Base-by-base conservation (phyloP, 768 basidiomycete genomes). In the Pisolithus microcarpus region DNA sequence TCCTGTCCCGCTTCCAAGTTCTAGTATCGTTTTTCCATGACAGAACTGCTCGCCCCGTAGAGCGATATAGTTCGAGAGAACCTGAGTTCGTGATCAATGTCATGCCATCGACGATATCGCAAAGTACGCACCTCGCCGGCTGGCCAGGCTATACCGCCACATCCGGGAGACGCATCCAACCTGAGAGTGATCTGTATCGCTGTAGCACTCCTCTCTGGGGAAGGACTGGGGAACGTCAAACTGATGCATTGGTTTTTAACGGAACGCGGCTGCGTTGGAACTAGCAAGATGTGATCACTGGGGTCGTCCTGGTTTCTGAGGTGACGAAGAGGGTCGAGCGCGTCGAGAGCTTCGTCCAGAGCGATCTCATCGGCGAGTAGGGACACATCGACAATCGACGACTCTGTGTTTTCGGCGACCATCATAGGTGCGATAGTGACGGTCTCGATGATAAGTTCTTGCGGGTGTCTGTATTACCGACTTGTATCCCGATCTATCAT, bases 101-200 rank as follows among this genome's bases (percentile, higher is more conserved):
- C 4, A 49, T 45, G 36, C 37, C 24, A 16, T 19, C 18, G 38
- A 45, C 37, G 30, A 38, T n/a, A 34, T 45, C 43, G 28, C 43
- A 7, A 51, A 38, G 38, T 36, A 64, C 71, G 58, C 58, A 91
- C 91, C 78, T 91, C 81, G 57, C 91, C 93, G 7, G 92, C 89
- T 4, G 90, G 90, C 93, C 93, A 95, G 2, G 88, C 83, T 37
- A 93, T 79, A 5, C 93, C 93, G 13, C 93, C 93, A 64, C 93
- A 96, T 1, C 93, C 93, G 16, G 89, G 88, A 39, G 82, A 74
- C 7, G 91, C 82, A 64, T 94, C 90, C 3, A 93, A 77, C 19
- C 73, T 70, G 37, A 94, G 75, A 4, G 62, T 52, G 51, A 85
- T 51, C 43, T 51, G 53, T 52, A 60, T 48, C 38, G 39, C 19